Evolutionary conservation across 805 yeast species (phyloP).

Genomic region (Saccharomycopsis amapae): DNA sequence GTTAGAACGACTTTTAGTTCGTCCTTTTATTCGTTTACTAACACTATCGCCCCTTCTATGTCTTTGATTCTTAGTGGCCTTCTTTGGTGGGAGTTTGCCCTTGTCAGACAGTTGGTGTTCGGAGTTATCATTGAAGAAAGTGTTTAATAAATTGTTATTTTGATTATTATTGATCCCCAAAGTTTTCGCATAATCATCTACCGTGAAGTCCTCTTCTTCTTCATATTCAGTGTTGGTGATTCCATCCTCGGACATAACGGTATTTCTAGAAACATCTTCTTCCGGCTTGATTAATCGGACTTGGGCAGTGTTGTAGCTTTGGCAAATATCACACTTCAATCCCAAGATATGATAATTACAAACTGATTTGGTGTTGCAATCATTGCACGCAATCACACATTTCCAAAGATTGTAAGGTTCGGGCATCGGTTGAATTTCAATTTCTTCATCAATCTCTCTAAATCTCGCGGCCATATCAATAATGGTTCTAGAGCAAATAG

Average conservation of each 20-base stretch:
- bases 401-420: constrained; percentile 72
- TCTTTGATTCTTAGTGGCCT: no score
- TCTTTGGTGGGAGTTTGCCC: no score
- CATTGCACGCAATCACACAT: constrained; percentile 72
- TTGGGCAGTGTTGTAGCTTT: constrained; percentile 81
- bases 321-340: constrained; percentile 78
- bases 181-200: constrained; percentile 2
- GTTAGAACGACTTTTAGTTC: background rate
- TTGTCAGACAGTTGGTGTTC: no score
- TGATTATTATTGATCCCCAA: background rate
- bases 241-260: constrained; percentile 23
- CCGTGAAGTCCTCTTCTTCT: constrained; percentile 7
- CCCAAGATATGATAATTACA: constrained; percentile 80
- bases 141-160: constrained; percentile 12
- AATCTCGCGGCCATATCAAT: constrained; percentile 85
- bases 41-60: background rate
- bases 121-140: constrained; percentile 20
- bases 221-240: constrained; percentile 14
- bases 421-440: constrained; percentile 68
- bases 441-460: constrained; percentile 79
- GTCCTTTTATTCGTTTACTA: background rate
- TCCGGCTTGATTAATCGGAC: constrained; percentile 55
- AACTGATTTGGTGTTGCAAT: constrained; percentile 76
- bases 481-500: constrained; percentile 79
- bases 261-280: background rate